phyloP scores from a whole-genome alignment of 75 land plant genomes.

The Pinus albicaulis region DNA sequence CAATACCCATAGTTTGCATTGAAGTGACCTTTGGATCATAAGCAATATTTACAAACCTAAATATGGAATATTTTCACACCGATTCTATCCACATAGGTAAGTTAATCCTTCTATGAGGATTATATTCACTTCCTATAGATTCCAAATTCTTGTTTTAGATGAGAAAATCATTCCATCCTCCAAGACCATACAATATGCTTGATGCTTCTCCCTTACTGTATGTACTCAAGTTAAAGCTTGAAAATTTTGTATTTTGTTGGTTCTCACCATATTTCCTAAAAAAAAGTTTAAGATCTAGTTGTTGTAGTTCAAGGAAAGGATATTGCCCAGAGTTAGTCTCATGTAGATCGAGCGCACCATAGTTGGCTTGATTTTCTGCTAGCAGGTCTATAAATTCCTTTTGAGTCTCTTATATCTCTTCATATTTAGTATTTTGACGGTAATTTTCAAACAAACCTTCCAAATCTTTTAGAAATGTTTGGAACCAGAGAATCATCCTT shows the following conservation, averaged over 20 bases:
- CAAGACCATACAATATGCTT: background rate
- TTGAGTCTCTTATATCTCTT: background rate
- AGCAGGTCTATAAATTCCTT: background rate
- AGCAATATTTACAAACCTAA: too few species aligned
- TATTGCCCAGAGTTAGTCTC: background rate
- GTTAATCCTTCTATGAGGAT: too few species aligned
- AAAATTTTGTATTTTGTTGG: background rate
- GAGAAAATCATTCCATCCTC: background rate
- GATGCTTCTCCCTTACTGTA: background rate
- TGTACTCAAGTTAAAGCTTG: background rate
- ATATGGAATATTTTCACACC: too few species aligned
- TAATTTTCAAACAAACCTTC: too few species aligned
- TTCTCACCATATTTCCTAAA: background rate
- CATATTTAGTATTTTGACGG: too few species aligned
- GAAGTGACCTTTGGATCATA: too few species aligned
- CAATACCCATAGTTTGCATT: too few species aligned
- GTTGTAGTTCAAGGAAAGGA: background rate
- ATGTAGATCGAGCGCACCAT: background rate
- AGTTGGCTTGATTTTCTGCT: background rate
- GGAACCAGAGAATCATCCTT: slow-evolving; percentile 55
- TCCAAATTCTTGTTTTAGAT: background rate
- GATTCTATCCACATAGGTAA: too few species aligned
- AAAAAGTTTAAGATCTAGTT: background rate
- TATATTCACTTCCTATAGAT: too few species aligned
- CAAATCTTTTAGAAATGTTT: slow-evolving; percentile 37